Evolutionary conservation across 2,329 filamentous ascomycete genomes (phyloP).

Genomic region (Venturia oleaginea): DNA sequence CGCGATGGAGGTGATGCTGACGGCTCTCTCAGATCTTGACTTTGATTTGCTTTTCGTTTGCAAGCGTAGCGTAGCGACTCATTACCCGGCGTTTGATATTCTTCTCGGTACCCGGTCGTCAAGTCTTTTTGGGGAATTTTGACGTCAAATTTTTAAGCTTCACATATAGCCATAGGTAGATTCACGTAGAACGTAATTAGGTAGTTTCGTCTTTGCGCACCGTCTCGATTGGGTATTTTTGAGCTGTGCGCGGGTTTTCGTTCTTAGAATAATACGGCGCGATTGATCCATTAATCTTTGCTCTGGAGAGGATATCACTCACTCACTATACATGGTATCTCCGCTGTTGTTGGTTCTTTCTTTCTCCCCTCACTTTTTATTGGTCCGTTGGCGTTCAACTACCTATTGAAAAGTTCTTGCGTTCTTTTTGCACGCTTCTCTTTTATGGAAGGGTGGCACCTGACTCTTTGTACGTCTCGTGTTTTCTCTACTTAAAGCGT

Average conservation of each 20-base stretch:
- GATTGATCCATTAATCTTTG: neutral
- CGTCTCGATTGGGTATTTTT: neutral
- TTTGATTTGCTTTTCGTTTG: neutral
- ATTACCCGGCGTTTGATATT: neutral
- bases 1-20: neutral
- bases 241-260: neutral
- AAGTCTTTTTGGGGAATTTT: neutral
- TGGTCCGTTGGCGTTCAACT: no score
- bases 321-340: no score
- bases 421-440: no score
- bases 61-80: conserved; percentile 5
- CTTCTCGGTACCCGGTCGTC: no score
- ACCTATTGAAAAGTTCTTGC: no score
- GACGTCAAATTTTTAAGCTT: neutral
- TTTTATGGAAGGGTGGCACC: no score
- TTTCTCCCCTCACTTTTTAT: no score
- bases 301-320: no score
- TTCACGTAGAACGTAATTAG: neutral
- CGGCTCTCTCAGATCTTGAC: neutral
- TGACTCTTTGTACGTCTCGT: no score
- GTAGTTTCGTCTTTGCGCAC: neutral
- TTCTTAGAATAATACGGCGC: neutral
- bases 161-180: conserved; percentile 4
- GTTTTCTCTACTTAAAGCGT: no score
- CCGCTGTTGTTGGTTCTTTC: no score